These are phyloP conservation scores for Eucalyptus pauciflora DNA, from an alignment of 345 rosid genomes.

Conservation along the genomic window DNA sequence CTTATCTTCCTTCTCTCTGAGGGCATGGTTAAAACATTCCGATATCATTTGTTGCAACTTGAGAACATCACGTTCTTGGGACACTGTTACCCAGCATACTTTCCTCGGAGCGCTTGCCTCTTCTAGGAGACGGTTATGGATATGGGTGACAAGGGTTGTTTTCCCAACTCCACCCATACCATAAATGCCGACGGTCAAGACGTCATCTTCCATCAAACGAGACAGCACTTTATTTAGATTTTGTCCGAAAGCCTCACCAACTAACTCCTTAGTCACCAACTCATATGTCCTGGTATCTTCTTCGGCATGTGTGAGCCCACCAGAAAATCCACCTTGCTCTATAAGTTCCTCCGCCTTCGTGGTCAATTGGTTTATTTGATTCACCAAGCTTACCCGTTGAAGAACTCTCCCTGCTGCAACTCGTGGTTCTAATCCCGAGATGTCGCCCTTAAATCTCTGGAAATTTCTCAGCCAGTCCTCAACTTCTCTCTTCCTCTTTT, in stretches of 20 bases:
- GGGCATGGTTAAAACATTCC: not conserved
- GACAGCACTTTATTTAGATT: not conserved
- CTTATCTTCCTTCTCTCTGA: not conserved
- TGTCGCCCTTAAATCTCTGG: not conserved
- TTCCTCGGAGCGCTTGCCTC: not conserved
- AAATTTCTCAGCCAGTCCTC: not conserved
- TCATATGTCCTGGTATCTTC: not conserved
- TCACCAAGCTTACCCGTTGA: not conserved
- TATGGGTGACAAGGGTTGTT: not conserved
- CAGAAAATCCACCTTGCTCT: not conserved
- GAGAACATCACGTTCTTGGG: no score
- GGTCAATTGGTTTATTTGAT: not conserved
- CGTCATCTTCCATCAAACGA: not conserved
- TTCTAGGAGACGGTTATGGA: not conserved
- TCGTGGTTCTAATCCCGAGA: not conserved
- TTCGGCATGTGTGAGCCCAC: rapidly evolving
- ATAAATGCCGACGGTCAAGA: not conserved
- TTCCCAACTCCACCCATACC: not conserved
- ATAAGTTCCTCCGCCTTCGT: not conserved
- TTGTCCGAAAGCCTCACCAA: not conserved
- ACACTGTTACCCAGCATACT: not conserved
- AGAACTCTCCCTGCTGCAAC: rapidly evolving
- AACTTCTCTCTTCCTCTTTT: not conserved
- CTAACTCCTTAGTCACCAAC: rapidly evolving
- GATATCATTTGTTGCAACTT: not conserved